Evolutionary conservation across 2,329 filamentous ascomycete species (phyloP), one percentile per base, ranked within the genome.

Genomic region (Fusarium beomiforme): DNA sequence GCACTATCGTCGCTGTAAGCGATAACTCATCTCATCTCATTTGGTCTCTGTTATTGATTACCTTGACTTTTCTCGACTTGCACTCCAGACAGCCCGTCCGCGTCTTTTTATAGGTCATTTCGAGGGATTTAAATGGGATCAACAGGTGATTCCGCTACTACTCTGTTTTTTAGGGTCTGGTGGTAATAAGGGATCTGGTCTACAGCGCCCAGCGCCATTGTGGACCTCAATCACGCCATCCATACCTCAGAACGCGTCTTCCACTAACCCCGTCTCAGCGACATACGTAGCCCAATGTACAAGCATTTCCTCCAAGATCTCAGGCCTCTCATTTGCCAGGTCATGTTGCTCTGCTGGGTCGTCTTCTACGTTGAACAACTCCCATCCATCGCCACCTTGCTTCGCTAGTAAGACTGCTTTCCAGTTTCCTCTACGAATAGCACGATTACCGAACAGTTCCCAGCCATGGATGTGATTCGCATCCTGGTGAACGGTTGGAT

Each of bases 371-470:
- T 70, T 44, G 11, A 57, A 70, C 11, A 70, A 49, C 44, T 70
- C 46, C 67, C 67, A 70, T 8, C 33, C n/a, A 6, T 39, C 37
- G 6, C 21, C 37, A 7, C 49, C 34, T 31, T 44, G 41, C 31
- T 61, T 63, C 4, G 49, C 34, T 7, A 59, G 13, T 21, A 46
- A 57, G 17, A 89, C 83, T 10, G 86, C 86, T 73, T 90, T 90
- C 83, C 84, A 89, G 57, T 86, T 82, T 7, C 85, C 87, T 47
- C 84, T 84, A 23, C 88, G 85, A 13, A 89, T 82, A 0, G 88
- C 88, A 3, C 70, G 56, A 6, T 85, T 83, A 0, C 87, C 87
- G 68, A 85, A 88, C 0, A 85, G 84, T 62, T 89, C 88, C 88
- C 88, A 90, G 14, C 87, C 88, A 46, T 65, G 67, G n/a, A 87